Base-by-base conservation (phyloP, 1,284 basidiomycete genomes). In the Lentinula novae-zelandiae region DNA sequence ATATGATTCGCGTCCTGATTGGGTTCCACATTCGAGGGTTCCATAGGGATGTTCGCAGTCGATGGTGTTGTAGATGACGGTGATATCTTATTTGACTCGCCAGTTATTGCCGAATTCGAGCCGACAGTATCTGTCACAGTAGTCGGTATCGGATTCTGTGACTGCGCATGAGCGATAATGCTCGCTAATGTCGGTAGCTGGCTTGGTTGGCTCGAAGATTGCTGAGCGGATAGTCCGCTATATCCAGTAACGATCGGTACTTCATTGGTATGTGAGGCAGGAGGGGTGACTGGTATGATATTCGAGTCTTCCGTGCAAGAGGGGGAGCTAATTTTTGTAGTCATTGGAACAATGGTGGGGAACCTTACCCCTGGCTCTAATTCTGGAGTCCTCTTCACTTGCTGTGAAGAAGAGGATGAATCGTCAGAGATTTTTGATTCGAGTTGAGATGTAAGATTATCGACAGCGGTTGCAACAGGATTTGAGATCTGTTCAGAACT, bases 151-250 rank as follows among this genome's bases (percentile, higher is more conserved):
- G 62, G 67, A 36, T 57, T 66, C 12, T 62, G 62, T 17, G 73
- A 74, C 60, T 87, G 87, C 12, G 83, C 84, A 17, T 81, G 79
- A 7, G 87, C 85, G 58, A 89, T 85, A 49, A 87, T 82, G 64
- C 85, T 86, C 8, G 86, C 86, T 44, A 87, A 68, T 0, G 86
- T 88, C 36, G 87, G 88, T 36, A 85, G 84, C 6, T 27, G 17
- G 46, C 20, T 48, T 4, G 20, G 9, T 7, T 48, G 46, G 10
- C 20, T 15, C 15, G n/a, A 42, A 15, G 40, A n/a, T 7, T 42
- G 40, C 15, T 42, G 40, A 42, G 40, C 15, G 40, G 40, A 42
- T 15, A n/a, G 6, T 42, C 15, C 44, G 44, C 20, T 46, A 22
- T 17, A 46, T 50, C 10, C 5, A 22, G 15, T 6, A 31, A 31